Conservation (phyloP, 1,139 yeast species). For the Candida tetrigidarum region DNA sequence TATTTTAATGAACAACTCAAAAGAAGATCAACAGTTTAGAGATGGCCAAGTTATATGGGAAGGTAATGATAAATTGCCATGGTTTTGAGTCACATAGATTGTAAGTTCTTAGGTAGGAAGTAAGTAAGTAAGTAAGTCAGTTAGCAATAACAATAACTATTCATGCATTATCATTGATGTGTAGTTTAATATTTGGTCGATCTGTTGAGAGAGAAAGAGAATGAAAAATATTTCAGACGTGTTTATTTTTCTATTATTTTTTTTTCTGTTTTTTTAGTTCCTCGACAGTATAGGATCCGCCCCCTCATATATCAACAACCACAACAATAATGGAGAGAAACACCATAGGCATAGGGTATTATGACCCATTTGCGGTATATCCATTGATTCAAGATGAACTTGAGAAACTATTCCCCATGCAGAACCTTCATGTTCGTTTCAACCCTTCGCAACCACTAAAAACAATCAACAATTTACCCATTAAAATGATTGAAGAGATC, state of each 20-base stretch:
- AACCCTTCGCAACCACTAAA: constrained; percentile 58
- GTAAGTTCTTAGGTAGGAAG: too few species aligned
- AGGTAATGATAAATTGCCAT: constrained; percentile 47
- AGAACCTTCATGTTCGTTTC: constrained; percentile 81
- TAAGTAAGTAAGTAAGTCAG: too few species aligned
- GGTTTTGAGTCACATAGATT: too few species aligned
- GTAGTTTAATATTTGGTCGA: too few species aligned
- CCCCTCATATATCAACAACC: neutral
- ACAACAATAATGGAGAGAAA: constrained; percentile 4
- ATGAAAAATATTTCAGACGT: neutral
- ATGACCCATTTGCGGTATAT: constrained; percentile 82
- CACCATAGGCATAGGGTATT: constrained; percentile 63
- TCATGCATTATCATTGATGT: too few species aligned
- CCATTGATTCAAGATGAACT: constrained; percentile 58
- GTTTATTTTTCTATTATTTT: neutral
- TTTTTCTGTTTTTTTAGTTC: neutral
- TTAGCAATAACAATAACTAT: too few species aligned
- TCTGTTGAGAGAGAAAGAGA: too few species aligned
- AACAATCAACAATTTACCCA: constrained; percentile 67
- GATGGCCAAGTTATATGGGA: constrained; percentile 45
- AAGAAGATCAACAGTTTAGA: constrained; percentile 28
- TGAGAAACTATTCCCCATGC: constrained; percentile 59
- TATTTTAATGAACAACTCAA: constrained; percentile 27
- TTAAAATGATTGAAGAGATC: constrained; percentile 65
- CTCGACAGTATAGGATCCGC: too few species aligned